Base-by-base conservation (phyloP, 2,329 filamentous ascomycete genomes). In the Colletotrichum echinochloae region DNA sequence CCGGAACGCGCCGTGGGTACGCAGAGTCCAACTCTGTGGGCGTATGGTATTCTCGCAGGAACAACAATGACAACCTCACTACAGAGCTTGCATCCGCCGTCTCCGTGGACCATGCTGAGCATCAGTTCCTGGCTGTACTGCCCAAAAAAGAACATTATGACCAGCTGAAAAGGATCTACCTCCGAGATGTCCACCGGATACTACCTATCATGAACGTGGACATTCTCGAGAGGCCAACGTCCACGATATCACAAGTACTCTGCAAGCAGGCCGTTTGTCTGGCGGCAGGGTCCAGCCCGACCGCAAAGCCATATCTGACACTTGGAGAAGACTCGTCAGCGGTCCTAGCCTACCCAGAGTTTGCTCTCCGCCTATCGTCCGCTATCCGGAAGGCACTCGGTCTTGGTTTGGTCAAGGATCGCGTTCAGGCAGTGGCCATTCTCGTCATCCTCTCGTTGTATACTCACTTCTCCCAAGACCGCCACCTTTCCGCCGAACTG, bases 391-490 rank as follows among this genome's bases (percentile, higher is more conserved):
- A 66, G 33, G 56, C 56, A 14, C 62, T 74, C 14, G 41, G 48
- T 20, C 57, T 70, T 8, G 66, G 63, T 1, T 20, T 70, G 8
- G 33, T 69, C 14, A 69, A 62, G 11, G 72, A 74, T 33, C 62
- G 71, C 30, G 57, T 74, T 20, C 71, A 66, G 37, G 48, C 67
- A 11, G 79, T 77, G 1, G 69, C 74, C 20, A 71, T 79, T 3
- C 83, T 83, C 52, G 74, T 81, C n/a, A 70, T 76, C 6, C 78
- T 83, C 35, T 79, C 79, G 1, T 55, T 74, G 0, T 69, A 64
- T 23, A 66, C 72, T 2, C 65, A 73, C 39, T 73, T 66, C 35
- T 69, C 68, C 39, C 59, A 59, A 18, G 72, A 74, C 41, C 71
- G 67, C 3, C 71, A 74, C 39, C 54, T 73, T 7, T 69, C 72